Conservation (phyloP, 1,139 yeast genomes). For the Candida gigantensis region DNA sequence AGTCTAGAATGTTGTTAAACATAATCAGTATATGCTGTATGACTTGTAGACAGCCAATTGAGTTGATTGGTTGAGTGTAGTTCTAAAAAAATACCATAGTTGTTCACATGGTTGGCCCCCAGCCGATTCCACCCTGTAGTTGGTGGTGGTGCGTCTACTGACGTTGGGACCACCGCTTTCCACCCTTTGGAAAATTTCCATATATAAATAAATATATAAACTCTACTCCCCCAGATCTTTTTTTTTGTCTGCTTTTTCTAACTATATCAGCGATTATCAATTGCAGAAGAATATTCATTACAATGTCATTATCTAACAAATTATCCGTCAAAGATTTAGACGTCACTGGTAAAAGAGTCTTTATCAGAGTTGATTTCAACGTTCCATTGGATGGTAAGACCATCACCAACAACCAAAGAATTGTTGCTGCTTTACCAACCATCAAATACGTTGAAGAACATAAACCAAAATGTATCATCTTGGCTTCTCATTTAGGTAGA, state of each 20-base stretch:
- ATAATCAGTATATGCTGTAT: no score
- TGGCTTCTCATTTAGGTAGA: constrained; percentile 97
- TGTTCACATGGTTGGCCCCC: no score
- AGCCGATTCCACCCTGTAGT: no score
- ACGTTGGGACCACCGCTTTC: no score
- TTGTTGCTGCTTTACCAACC: constrained; percentile 97
- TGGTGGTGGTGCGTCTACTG: constrained; percentile 4
- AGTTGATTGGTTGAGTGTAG: no score
- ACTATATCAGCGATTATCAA: constrained; percentile 7
- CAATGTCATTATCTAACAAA: constrained; percentile 89
- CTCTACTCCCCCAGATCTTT: not conserved
- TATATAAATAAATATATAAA: constrained; percentile 5
- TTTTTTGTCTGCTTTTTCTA: constrained; percentile 3
- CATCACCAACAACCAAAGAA: constrained; percentile 98
- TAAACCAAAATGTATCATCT: constrained; percentile 82
- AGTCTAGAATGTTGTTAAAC: no score
- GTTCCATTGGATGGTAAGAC: constrained; percentile 94
- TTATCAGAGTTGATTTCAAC: constrained; percentile 96
- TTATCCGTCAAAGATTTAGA: constrained; percentile 87
- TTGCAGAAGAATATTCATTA: constrained; percentile 10
- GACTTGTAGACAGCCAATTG: no score
- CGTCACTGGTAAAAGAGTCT: constrained; percentile 86
- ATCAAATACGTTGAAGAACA: constrained; percentile 89
- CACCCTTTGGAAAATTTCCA: no score
- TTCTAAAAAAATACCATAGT: no score